A percentile compares a stretch with the other conserved stretches of the same genome.
Evolutionary conservation across 2,329 filamentous ascomycete species (phyloP).

Genomic region (Microdochium paspali): DNA sequence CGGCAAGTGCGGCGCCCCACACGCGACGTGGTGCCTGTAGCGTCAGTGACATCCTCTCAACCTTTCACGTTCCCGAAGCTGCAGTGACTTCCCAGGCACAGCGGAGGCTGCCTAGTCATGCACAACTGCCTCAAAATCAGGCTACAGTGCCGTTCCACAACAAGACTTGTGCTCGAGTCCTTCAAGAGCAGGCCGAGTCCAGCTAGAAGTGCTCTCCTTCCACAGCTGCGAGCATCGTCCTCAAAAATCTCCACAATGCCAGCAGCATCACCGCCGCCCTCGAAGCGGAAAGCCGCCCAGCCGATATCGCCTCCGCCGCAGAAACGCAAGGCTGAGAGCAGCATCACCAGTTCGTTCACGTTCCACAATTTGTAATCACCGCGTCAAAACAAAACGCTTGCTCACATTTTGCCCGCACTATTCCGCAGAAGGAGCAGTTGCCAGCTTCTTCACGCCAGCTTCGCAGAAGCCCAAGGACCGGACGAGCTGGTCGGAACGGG

Average conservation of each 20-base stretch:
- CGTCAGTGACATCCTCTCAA: not conserved
- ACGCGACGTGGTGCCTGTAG: not conserved
- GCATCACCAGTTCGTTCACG: slow-evolving; percentile 36
- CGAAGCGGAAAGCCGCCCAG: slow-evolving; percentile 17
- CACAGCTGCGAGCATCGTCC: not conserved
- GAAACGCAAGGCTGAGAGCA: slow-evolving; percentile 42
- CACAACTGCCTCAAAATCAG: no score
- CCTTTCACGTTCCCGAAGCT: not conserved
- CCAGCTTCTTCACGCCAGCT: slow-evolving; percentile 78
- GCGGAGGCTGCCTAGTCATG: no score
- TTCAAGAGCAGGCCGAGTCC: no score
- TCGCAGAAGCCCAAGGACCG: slow-evolving; percentile 78
- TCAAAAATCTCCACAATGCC: not conserved
- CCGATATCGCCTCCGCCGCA: slow-evolving; percentile 42
- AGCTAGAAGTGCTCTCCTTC: not conserved
- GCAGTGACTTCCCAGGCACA: no score
- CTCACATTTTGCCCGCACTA: not conserved
- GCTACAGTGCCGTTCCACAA: no score
- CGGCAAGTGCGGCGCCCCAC: not conserved
- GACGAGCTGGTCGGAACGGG: slow-evolving; percentile 61
- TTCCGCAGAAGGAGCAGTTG: slow-evolving; percentile 53
- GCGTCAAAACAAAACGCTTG: no score
- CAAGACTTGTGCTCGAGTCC: no score
- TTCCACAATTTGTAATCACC: not conserved
- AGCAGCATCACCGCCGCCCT: not conserved